These are phyloP conservation scores for Zasmidium angulare DNA, from an alignment of 2,329 filamentous ascomycete species.

Conservation along the genomic window DNA sequence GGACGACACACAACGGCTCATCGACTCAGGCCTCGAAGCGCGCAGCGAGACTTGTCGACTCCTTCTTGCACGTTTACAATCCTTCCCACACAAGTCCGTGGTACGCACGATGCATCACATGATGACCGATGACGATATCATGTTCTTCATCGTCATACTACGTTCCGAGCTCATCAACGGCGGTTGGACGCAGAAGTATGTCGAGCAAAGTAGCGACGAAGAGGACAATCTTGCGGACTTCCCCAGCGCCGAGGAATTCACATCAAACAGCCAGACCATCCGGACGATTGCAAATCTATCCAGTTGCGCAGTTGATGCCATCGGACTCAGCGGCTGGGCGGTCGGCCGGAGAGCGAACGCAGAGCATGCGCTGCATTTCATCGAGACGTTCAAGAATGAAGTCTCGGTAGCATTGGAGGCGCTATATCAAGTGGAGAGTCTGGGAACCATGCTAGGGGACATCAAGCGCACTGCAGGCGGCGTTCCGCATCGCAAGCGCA, in stretches of 20 bases:
- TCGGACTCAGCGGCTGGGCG: constrained; percentile 74
- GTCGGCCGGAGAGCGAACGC: constrained; percentile 56
- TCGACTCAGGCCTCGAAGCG: constrained; percentile 63
- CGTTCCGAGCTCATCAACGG: constrained; percentile 72
- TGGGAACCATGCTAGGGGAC: not conserved
- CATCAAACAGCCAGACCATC: constrained; percentile 67
- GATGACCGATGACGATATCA: constrained; percentile 66
- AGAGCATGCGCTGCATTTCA: constrained; percentile 61
- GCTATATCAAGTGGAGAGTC: constrained; percentile 3
- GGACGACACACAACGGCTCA: constrained; percentile 65
- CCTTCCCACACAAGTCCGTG: constrained; percentile 61
- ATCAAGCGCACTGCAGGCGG: constrained; percentile 3
- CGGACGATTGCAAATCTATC: constrained; percentile 70
- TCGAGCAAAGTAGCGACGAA: constrained; percentile 54
- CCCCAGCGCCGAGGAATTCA: constrained; percentile 51
- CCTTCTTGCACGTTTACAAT: constrained; percentile 68
- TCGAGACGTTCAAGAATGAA: constrained; percentile 66
- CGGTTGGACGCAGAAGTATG: constrained; percentile 72
- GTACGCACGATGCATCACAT: constrained; percentile 63
- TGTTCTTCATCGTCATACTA: constrained; percentile 70
- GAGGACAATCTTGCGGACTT: constrained; percentile 61
- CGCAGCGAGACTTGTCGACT: constrained; percentile 65
- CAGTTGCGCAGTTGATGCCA: constrained; percentile 71
- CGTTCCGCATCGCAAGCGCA: constrained; percentile 3
- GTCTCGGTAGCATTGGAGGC: constrained; percentile 62